phyloP scores from a whole-genome alignment of 345 rosid species.

The Pelargonium nanum region DNA sequence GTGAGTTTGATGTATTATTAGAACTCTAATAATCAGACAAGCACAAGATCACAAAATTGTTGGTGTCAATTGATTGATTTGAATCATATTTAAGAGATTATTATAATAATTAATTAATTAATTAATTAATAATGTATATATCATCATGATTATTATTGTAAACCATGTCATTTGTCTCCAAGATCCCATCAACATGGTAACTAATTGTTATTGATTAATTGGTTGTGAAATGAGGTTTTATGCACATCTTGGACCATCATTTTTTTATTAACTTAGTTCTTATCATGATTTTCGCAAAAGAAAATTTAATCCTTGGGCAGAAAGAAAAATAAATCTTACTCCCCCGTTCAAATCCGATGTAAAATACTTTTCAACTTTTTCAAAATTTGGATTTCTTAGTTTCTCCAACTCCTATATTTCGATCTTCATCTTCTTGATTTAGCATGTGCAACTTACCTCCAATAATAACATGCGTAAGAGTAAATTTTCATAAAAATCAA shows the following conservation, averaged over 20 bases:
- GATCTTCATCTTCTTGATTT: no score
- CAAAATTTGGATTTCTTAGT: no score
- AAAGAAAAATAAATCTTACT: no score
- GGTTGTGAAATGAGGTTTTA: background rate
- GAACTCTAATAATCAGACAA: background rate
- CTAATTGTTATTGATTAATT: constrained; percentile 1
- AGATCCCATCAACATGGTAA: constrained; percentile 16
- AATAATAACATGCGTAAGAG: no score
- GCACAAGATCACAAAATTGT: background rate
- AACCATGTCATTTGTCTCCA: constrained; percentile 15
- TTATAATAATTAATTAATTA: background rate
- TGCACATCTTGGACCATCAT: background rate
- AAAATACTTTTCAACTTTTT: no score
- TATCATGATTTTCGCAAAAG: no score
- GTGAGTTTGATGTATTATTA: background rate
- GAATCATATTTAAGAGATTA: no score
- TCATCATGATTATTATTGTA: background rate
- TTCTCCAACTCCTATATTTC: no score
- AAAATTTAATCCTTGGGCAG: no score
- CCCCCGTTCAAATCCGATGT: no score
- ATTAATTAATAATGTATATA: background rate
- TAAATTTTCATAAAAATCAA: no score
- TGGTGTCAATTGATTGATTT: background rate
- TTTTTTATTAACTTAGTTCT: background rate
- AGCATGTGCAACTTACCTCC: no score